Evolutionary conservation across 345 rosid genomes (phyloP), one percentile per base, ranked within the genome.

Genomic region (Dovyalis caffra): DNA sequence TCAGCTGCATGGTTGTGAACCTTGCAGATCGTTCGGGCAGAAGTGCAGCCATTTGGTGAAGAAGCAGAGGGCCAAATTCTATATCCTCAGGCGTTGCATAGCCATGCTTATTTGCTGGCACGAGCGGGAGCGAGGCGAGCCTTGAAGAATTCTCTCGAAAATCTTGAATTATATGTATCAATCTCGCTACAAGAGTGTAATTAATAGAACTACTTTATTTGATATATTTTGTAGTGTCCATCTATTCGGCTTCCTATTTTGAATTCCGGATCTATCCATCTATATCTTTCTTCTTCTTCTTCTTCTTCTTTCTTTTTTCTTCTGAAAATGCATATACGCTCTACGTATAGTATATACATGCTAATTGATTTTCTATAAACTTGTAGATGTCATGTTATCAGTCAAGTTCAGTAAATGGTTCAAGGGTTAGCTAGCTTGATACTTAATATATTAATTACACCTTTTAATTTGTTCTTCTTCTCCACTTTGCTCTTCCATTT

Each of bases 71-170:
- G 89, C 91, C 37, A 90, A 85, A 78, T 88, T 91, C 84, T 91
- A 90, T 81, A 88, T 91, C 85, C 86, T 91, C 73, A 89, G 94
- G 56, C 91, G 97, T 57, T 91, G 97, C 85, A 82, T 91, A 34
- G 90, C 94, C 23, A 86, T 91, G 90, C 88, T 91, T 38, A 74
- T 91, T 61, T 91, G 97, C 71, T 87, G 91, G 78, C 91, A 84
- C 33, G 90, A 85, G 64, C 88, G 86, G 7, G 84, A 80, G 21
- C 58, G 66, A 58, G 69, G 47, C 40, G 67, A 77, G 16, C 35
- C 53, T 7, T 70, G 70, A 68, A 43, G 29, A 9, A 2, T 32
- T 20, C 23, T 23, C 32, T 57, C 23, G 6, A 26, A 5, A n/a
- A 35, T 60, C 6, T 10, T 40, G 1, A 26, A 1, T 20, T 43